Evolutionary conservation across 2,329 filamentous ascomycete genomes (phyloP).

Genomic region (Fusarium sulawesiense): DNA sequence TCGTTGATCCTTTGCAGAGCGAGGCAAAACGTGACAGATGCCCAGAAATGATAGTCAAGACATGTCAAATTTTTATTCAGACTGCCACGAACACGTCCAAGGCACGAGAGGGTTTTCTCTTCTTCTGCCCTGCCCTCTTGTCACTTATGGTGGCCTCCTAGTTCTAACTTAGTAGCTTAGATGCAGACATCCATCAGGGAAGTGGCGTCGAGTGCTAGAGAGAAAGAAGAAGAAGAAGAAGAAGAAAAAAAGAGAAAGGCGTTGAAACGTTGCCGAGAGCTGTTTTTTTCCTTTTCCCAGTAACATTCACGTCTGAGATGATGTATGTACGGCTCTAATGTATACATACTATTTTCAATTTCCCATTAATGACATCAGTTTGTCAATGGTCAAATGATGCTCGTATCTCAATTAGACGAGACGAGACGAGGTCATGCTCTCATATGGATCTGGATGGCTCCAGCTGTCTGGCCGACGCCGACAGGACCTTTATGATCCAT

Average conservation of each 20-base stretch:
- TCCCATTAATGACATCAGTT: constrained; percentile 37
- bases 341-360: not conserved
- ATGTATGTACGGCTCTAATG: not conserved
- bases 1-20: constrained; percentile 12
- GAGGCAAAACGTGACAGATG: constrained; percentile 30
- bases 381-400: constrained; percentile 11
- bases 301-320: not conserved
- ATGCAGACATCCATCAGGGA: constrained; percentile 16
- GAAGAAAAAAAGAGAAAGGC: not conserved
- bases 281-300: not conserved
- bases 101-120: not conserved
- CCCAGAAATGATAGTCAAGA: constrained; percentile 25
- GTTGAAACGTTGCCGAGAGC: constrained; percentile 24
- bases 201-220: constrained; percentile 20
- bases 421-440: constrained; percentile 17
- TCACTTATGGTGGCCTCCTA: not conserved
- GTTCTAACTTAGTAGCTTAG: not conserved
- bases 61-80: not conserved
- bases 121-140: not conserved
- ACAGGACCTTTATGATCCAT: not conserved
- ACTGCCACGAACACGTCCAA: not conserved
- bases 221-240: not conserved
- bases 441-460: too few relatives aligned
- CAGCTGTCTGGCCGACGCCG: constrained; percentile 14
- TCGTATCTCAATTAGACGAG: constrained; percentile 26